These are phyloP conservation scores for Ophiocordyceps sinensis DNA, from an alignment of 2,329 filamentous ascomycete species.

Conservation along the genomic window DNA sequence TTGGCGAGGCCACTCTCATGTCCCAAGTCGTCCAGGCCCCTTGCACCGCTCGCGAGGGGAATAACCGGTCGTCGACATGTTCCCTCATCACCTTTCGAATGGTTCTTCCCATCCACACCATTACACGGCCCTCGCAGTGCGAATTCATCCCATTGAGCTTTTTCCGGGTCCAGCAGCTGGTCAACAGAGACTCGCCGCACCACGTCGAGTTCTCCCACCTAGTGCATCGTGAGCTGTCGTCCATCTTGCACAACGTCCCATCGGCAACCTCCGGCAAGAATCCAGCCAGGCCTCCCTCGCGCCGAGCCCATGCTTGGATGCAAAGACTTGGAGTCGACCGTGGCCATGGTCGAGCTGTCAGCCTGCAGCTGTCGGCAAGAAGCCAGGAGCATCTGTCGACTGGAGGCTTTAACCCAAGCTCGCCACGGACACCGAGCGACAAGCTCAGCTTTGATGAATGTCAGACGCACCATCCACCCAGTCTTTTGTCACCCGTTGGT, in stretches of 20 bases:
- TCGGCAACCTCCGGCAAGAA: conserved; percentile 3
- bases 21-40: conserved; percentile 27
- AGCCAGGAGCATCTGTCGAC: conserved; percentile 6
- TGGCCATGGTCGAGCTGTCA: not conserved
- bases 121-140: conserved; percentile 33
- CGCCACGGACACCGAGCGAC: conserved; percentile 1
- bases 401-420: conserved; percentile 1
- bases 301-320: not conserved
- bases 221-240: conserved; percentile 43
- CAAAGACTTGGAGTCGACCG: not conserved
- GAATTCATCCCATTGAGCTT: conserved; percentile 48
- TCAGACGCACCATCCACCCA: conserved; percentile 1
- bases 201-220: conserved; percentile 45
- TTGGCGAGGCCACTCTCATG: conserved; percentile 30
- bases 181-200: conserved; percentile 31
- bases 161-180: conserved; percentile 52
- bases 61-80: conserved; percentile 2
- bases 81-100: conserved; percentile 41
- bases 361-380: not conserved
- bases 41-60: conserved; percentile 10
- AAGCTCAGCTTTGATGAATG: conserved; percentile 5
- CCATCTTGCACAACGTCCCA: conserved; percentile 10
- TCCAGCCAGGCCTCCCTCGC: not conserved
- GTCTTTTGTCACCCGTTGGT: conserved; percentile 6
- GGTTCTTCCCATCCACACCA: conserved; percentile 46